Percentiles rank a stretch among this genome's conserved stretches.
phyloP scores from a whole-genome alignment of 1,284 basidiomycete genomes.

The Trametes versicolor region DNA sequence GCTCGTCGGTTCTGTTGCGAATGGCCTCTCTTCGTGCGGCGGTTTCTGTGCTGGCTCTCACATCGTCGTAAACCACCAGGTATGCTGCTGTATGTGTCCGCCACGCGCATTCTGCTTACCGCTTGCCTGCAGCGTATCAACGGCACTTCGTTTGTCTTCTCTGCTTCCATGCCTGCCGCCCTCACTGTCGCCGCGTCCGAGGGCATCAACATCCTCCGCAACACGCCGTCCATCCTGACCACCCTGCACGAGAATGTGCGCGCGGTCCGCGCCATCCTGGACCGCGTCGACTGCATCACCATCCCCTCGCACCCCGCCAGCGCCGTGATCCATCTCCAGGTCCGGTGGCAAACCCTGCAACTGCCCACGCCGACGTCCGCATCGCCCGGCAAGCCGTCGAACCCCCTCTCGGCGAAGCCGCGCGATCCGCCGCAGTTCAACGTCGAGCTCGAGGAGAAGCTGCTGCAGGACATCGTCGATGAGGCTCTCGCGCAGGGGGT shows the following conservation, averaged over 20 bases:
- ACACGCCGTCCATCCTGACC: conserved; percentile 78
- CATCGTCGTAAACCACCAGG: conserved; percentile 90
- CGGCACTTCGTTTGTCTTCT: conserved; percentile 95
- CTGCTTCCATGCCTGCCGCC: conserved; percentile 92
- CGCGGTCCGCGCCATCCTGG: conserved; percentile 80
- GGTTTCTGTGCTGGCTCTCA: conserved; percentile 95
- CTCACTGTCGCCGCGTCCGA: conserved; percentile 90
- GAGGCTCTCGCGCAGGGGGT: conserved; percentile 83
- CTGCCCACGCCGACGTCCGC: conserved; percentile 43
- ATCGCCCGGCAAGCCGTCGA: conserved; percentile 52
- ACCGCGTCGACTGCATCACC: conserved; percentile 82
- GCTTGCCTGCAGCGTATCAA: conserved; percentile 86
- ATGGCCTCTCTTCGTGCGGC: conserved; percentile 85
- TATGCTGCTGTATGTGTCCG: conserved; percentile 40
- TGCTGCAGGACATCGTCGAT: conserved; percentile 91
- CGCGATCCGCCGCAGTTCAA: conserved; percentile 61
- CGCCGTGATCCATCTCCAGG: conserved; percentile 88
- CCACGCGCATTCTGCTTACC: background rate
- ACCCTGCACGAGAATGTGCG: conserved; percentile 86
- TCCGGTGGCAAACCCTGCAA: conserved; percentile 54
- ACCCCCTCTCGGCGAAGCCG: conserved; percentile 53
- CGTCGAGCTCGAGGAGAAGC: conserved; percentile 76
- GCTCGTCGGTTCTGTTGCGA: conserved; percentile 89
- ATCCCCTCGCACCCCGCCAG: conserved; percentile 89
- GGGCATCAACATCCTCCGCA: conserved; percentile 81